Evolutionary conservation across 805 yeast genomes (phyloP).

Genomic region (Hanseniaspora vineae): DNA sequence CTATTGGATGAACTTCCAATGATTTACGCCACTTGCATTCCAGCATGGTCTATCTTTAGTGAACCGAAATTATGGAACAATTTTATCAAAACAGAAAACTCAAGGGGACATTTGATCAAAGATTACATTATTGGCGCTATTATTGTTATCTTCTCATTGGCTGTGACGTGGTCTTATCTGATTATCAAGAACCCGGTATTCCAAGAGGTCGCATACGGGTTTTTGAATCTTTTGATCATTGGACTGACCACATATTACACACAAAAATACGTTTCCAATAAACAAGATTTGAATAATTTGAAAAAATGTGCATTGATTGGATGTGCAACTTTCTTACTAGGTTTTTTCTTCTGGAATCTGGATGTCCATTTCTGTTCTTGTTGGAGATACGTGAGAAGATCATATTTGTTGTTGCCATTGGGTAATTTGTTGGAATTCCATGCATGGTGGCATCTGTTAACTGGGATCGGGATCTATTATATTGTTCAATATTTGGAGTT

Average conservation of each 20-base stretch:
- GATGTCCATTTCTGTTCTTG: conserved; percentile 67
- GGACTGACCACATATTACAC: conserved; percentile 43
- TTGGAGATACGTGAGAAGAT: conserved; percentile 47
- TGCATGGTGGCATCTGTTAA: conserved; percentile 94
- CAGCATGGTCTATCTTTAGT: conserved; percentile 73
- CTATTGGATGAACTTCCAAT: conserved; percentile 91
- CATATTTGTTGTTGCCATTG: conserved; percentile 58
- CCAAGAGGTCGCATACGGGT: conserved; percentile 78
- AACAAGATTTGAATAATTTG: conserved; percentile 33
- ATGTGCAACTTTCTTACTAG: conserved; percentile 48
- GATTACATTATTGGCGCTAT: conserved; percentile 34
- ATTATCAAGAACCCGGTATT: conserved; percentile 69
- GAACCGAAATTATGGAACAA: conserved; percentile 29
- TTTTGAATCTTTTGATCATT: conserved; percentile 63
- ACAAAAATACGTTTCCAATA: conserved; percentile 37
- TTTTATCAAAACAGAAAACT: not conserved
- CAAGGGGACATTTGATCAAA: conserved; percentile 7
- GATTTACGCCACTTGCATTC: conserved; percentile 96
- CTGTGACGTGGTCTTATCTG: conserved; percentile 61
- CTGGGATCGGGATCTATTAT: conserved; percentile 79
- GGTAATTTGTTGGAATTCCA: conserved; percentile 85
- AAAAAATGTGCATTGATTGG: conserved; percentile 47
- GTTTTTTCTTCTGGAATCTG: conserved; percentile 78
- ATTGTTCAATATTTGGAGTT: conserved; percentile 72
- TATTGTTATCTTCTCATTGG: conserved; percentile 39